A percentile compares a stretch with the other conserved stretches of the same genome.
Conservation (phyloP, 2,329 filamentous ascomycete genomes). For the Lanzia echinophila region DNA sequence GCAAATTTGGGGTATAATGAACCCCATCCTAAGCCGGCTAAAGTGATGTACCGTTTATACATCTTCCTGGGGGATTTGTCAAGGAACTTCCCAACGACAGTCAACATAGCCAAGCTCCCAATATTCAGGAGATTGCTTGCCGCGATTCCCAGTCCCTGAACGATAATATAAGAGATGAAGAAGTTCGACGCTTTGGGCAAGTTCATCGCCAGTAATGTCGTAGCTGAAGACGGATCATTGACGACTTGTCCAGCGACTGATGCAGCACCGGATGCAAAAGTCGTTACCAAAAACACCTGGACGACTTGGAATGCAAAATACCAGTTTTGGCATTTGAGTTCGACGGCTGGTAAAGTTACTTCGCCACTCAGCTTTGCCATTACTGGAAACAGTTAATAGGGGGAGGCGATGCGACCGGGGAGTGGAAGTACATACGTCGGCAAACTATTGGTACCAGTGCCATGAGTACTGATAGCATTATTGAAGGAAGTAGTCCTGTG, state of each 20-base stretch:
- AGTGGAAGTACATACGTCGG: too few species aligned
- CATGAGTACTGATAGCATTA: conserved; percentile 78
- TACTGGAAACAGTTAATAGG: too few species aligned
- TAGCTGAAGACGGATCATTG: conserved; percentile 52
- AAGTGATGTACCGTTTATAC: conserved; percentile 68
- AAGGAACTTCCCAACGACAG: conserved; percentile 66
- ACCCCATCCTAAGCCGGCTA: conserved; percentile 75
- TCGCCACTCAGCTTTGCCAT: too few species aligned
- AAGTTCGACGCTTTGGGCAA: conserved; percentile 86
- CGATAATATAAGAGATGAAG: conserved; percentile 89
- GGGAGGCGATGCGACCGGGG: too few species aligned
- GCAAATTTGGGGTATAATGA: conserved; percentile 76
- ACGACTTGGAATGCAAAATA: conserved; percentile 90
- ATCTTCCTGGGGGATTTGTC: conserved; percentile 73
- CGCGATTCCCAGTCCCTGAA: conserved; percentile 80
- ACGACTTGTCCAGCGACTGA: conserved; percentile 58
- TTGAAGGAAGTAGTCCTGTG: conserved; percentile 73
- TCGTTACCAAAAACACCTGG: conserved; percentile 86
- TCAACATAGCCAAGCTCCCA: conserved; percentile 65
- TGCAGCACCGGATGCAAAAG: conserved; percentile 73
- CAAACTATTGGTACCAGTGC: too few species aligned
- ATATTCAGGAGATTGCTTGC: conserved; percentile 69
- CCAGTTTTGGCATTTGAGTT: conserved; percentile 82
- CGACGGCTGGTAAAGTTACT: too few species aligned
- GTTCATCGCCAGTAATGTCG: conserved; percentile 61